phyloP scores from a whole-genome alignment of 176 grass and related monocot species.

The Neostapfia colusana region DNA sequence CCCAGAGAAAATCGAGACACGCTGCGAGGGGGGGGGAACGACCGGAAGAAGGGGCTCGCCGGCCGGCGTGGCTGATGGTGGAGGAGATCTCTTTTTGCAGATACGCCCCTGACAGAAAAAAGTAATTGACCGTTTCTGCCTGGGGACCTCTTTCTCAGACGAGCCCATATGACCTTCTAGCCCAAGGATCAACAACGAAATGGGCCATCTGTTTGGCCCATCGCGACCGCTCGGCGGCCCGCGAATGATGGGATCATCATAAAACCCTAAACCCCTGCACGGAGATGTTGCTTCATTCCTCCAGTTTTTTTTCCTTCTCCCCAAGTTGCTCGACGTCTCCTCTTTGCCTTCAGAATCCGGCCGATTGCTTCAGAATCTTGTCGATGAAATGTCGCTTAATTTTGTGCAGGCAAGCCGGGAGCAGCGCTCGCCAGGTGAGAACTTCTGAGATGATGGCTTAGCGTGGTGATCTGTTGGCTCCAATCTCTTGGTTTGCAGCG shows the following conservation, averaged over 20 bases:
- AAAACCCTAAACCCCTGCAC: constrained; percentile 57
- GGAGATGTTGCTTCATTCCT: constrained; percentile 9
- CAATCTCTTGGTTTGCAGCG: background rate
- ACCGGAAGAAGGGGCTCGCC: background rate
- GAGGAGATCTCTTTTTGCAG: constrained; percentile 23
- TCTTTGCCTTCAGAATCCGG: background rate
- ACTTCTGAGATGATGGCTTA: background rate
- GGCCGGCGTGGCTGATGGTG: constrained; percentile 24
- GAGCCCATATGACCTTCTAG: background rate
- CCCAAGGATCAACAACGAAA: background rate
- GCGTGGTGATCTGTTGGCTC: background rate
- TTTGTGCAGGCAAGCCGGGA: constrained; percentile 56
- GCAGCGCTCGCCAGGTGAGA: constrained; percentile 56
- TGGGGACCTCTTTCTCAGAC: background rate
- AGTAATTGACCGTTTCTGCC: background rate
- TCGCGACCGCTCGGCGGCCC: background rate
- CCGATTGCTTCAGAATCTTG: background rate
- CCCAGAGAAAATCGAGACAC: background rate
- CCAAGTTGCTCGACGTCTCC: constrained; percentile 30
- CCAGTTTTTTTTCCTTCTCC: constrained; percentile 13
- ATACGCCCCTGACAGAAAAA: constrained; percentile 3
- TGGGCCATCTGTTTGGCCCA: background rate
- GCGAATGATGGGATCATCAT: background rate
- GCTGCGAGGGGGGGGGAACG: background rate
- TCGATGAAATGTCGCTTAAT: constrained; percentile 31